Conservation (phyloP, 1,284 basidiomycete genomes). For the Microbotryum violaceum region DNA sequence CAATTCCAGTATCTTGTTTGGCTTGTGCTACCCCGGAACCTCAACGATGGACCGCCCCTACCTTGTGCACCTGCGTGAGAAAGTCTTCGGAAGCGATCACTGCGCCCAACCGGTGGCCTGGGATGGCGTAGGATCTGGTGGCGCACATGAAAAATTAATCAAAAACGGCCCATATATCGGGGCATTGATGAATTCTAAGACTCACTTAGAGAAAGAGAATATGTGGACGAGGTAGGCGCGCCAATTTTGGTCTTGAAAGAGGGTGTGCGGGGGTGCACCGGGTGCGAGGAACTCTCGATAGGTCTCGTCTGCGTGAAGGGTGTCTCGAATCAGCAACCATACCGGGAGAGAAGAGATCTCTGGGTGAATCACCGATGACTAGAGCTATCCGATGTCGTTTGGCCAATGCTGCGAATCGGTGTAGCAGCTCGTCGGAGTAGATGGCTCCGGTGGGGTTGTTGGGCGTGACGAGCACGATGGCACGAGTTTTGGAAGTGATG, state of each 20-base stretch:
- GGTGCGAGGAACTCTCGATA: slow-evolving; percentile 71
- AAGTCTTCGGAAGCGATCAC: slow-evolving; percentile 60
- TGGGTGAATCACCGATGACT: slow-evolving; percentile 48
- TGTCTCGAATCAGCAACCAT: not conserved
- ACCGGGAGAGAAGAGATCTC: not conserved
- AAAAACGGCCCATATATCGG: too few relatives aligned
- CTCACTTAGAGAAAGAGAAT: slow-evolving; percentile 56
- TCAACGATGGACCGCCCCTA: too few relatives aligned
- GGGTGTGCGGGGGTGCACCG: slow-evolving; percentile 44
- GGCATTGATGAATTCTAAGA: not conserved
- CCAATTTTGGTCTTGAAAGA: slow-evolving; percentile 53
- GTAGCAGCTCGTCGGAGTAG: slow-evolving; percentile 57
- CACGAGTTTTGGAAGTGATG: slow-evolving; percentile 55
- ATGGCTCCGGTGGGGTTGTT: slow-evolving; percentile 72
- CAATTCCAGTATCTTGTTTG: too few relatives aligned
- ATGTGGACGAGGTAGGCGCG: slow-evolving; percentile 59
- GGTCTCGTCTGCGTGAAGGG: slow-evolving; percentile 56
- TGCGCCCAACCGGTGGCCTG: slow-evolving; percentile 72
- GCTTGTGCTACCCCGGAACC: too few relatives aligned
- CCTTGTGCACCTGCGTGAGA: slow-evolving; percentile 51
- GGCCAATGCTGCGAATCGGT: slow-evolving; percentile 59
- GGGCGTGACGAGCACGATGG: slow-evolving; percentile 66
- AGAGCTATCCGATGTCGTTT: slow-evolving; percentile 55
- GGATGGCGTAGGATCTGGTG: slow-evolving; percentile 73
- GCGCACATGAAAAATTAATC: too few relatives aligned